These are phyloP conservation scores for Xylariaceae sp. DNA, from an alignment of 2,329 filamentous ascomycete genomes.

Conservation along the genomic window DNA sequence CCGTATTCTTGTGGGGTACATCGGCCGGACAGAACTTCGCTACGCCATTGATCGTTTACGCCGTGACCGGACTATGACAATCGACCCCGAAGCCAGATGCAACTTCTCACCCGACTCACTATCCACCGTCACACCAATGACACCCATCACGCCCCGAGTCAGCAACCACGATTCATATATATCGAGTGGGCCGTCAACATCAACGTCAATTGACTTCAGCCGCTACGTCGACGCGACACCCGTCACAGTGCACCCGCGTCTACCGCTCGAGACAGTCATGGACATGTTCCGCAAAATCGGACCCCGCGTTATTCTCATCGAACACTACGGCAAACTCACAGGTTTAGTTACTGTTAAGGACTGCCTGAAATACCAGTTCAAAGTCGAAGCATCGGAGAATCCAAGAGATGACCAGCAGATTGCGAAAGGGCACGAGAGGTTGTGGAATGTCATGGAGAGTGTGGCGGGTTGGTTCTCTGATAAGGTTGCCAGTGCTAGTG, in stretches of 20 bases:
- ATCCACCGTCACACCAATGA: constrained; percentile 35
- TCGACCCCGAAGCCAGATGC: constrained; percentile 68
- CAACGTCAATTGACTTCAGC: constrained; percentile 69
- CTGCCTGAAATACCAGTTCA: constrained; percentile 95
- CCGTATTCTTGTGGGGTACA: constrained; percentile 80
- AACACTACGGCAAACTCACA: constrained; percentile 77
- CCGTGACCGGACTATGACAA: constrained; percentile 53
- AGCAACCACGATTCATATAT: constrained; percentile 56
- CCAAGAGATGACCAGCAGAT: constrained; percentile 56
- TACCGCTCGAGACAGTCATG: constrained; percentile 95
- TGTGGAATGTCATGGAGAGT: constrained; percentile 57
- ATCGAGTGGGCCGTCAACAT: too few relatives aligned
- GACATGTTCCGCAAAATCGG: constrained; percentile 98
- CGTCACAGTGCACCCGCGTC: constrained; percentile 82
- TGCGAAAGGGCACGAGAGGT: constrained; percentile 56
- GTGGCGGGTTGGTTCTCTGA: constrained; percentile 57
- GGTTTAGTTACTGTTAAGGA: constrained; percentile 96
- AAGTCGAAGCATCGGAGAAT: constrained; percentile 82
- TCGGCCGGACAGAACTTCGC: constrained; percentile 84
- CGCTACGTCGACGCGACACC: constrained; percentile 87
- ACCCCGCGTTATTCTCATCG: constrained; percentile 85
- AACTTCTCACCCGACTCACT: constrained; percentile 57
- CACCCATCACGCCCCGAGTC: constrained; percentile 51
- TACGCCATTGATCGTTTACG: constrained; percentile 84
- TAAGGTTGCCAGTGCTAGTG: constrained; percentile 48